Conservation (phyloP, 2,329 filamentous ascomycete genomes). For the Clonostachys byssicola region DNA sequence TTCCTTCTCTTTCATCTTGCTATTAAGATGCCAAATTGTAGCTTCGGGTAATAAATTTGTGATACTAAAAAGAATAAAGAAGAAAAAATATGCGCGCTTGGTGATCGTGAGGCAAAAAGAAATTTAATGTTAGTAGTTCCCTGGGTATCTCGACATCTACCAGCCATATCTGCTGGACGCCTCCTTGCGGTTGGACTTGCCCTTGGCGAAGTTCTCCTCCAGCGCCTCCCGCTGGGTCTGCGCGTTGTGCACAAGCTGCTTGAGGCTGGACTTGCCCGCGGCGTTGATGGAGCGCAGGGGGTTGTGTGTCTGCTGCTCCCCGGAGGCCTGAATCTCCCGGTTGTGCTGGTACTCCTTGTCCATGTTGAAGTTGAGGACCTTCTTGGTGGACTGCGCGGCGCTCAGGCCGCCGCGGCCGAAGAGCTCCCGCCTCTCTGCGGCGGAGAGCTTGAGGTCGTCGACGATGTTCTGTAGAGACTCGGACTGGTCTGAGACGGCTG, state of each 20-base stretch:
- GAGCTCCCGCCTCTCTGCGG: constrained; percentile 73
- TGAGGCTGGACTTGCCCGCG: constrained; percentile 73
- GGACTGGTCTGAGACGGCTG: background rate
- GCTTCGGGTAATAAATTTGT: background rate
- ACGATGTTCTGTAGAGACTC: constrained; percentile 5
- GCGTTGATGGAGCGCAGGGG: constrained; percentile 82
- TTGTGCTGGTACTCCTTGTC: constrained; percentile 85
- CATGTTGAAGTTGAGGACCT: constrained; percentile 82
- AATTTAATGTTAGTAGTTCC: background rate
- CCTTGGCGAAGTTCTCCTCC: constrained; percentile 86
- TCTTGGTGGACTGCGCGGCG: constrained; percentile 33
- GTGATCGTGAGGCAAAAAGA: background rate
- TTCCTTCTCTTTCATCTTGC: background rate
- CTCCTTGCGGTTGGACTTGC: constrained; percentile 75
- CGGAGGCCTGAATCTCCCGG: constrained; percentile 66
- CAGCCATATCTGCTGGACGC: constrained; percentile 83
- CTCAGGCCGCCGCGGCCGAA: constrained; percentile 63
- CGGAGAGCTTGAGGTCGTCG: constrained; percentile 72
- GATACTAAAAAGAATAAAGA: too few species aligned
- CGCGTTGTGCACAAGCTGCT: constrained; percentile 81
- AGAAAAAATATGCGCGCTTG: background rate
- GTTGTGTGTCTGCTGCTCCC: constrained; percentile 72
- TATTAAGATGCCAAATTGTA: background rate
- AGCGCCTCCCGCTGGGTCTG: constrained; percentile 79
- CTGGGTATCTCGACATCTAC: constrained; percentile 25